These are phyloP conservation scores for Lyophyllum semitale DNA, from an alignment of 768 basidiomycete genomes.

Conservation along the genomic window DNA sequence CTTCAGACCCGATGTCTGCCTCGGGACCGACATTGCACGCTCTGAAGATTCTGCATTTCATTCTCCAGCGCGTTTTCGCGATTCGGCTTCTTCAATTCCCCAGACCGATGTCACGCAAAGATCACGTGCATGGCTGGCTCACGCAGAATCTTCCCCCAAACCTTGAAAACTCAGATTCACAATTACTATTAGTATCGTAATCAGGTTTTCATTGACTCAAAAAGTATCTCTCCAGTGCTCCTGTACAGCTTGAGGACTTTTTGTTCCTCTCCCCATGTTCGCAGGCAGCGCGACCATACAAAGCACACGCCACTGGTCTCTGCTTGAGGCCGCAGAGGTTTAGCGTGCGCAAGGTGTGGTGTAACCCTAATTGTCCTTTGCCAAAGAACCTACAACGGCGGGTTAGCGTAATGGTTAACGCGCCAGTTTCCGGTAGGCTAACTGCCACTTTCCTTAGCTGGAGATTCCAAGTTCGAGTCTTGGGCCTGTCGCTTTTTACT, in stretches of 20 bases:
- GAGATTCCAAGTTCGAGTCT: too few relatives aligned
- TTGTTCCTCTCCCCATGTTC: not conserved
- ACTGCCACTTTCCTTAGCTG: too few relatives aligned
- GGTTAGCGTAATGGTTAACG: too few relatives aligned
- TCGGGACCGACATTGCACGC: constrained; percentile 4
- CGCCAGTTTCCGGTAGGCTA: too few relatives aligned
- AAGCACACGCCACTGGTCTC: too few relatives aligned
- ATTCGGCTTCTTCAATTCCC: constrained; percentile 3
- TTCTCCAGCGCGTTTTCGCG: constrained; percentile 1
- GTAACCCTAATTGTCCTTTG: too few relatives aligned
- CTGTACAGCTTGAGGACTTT: not conserved
- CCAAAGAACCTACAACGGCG: too few relatives aligned
- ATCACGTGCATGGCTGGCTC: constrained; percentile 3
- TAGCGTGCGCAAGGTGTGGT: too few relatives aligned
- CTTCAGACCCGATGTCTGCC: constrained; percentile 6
- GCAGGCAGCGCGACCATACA: not conserved
- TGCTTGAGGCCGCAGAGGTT: too few relatives aligned
- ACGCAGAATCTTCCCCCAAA: constrained; percentile 4
- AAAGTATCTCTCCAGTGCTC: not conserved
- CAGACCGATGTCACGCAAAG: constrained; percentile 5
- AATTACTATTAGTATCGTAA: not conserved
- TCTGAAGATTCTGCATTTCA: constrained; percentile 4
- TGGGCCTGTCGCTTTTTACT: too few relatives aligned
- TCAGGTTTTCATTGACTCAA: constrained; percentile 4
- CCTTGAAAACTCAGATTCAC: constrained; percentile 1